Evolutionary conservation across 192 early-diverging fungal species (phyloP).

Genomic region (Geranomyces variabilis): DNA sequence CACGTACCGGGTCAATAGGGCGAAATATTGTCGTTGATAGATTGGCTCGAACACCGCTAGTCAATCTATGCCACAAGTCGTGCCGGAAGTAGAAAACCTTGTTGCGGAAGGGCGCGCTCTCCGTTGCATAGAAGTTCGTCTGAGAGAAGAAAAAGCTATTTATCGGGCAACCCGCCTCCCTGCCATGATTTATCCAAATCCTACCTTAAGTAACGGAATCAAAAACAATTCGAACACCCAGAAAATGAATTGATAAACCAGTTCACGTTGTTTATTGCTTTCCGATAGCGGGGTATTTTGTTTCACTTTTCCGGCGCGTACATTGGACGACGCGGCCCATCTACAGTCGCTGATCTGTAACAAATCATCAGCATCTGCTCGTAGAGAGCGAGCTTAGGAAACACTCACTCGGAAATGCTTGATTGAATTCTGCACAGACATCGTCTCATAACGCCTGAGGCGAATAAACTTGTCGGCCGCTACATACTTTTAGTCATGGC

Average conservation of each 20-base stretch:
- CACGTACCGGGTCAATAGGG: constrained; percentile 10
- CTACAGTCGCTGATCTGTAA: background rate
- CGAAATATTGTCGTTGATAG: constrained; percentile 46
- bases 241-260: constrained; percentile 63
- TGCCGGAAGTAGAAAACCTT: constrained; percentile 77
- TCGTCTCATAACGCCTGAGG: constrained; percentile 62
- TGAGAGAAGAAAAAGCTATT: constrained; percentile 24
- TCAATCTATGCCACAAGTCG: constrained; percentile 69
- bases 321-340: constrained; percentile 2
- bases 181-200: constrained; percentile 11
- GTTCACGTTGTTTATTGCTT: constrained; percentile 51
- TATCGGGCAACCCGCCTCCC: background rate
- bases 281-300: constrained; percentile 50
- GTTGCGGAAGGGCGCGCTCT: constrained; percentile 65
- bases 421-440: constrained; percentile 59
- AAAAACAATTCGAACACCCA: constrained; percentile 70
- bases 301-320: background rate
- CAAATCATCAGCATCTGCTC: too few relatives aligned
- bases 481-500: constrained; percentile 19
- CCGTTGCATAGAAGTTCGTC: constrained; percentile 82
- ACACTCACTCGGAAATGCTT: constrained; percentile 61
- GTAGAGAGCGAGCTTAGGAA: too few relatives aligned
- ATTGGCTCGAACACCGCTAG: constrained; percentile 45
- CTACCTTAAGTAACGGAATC: constrained; percentile 61
- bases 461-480: constrained; percentile 59